Base-by-base conservation (phyloP, 116 monocot genomes). In the Zostera marina region DNA sequence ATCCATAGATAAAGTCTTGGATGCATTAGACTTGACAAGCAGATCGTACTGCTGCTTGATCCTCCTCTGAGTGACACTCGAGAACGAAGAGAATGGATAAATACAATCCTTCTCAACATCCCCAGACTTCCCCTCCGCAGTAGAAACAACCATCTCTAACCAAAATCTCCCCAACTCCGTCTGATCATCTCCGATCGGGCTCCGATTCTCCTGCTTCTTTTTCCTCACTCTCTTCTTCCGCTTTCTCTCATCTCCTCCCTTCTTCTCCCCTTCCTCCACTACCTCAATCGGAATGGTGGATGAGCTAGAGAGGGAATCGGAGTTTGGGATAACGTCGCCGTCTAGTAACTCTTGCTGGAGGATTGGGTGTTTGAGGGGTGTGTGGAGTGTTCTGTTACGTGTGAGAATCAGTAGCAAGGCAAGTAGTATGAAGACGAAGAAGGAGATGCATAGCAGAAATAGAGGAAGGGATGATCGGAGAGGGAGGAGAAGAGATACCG, bases 21-120 rank as follows among this genome's bases (percentile, higher is more conserved):
- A 72, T 54, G 72, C 56, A 63, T 75, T 80, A 19, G 85, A 69
- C 61, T 59, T 72, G 58, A 77, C 80, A 41, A 85, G 63, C 66
- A 77, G 64, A 42, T 79, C 85, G 58, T 85, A 77, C 69, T 73
- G 73, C 62, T 58, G 17, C 68, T 79, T 84, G 66, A 84, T 79
- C 72, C 68, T 70, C 74, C 84, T 49, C 66, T 84, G 79, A 44
- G 71, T 76, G 38, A 79, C 63, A 63, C 79, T 76, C 44, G 74
- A 69, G 19, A 63, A 69, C 21, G 79, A 74, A 5, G 72, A 74
- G 63, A 85, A 80, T 10, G 74, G 80, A 55, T 73, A 76, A 56
- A 42, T 26, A 24, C 61, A 47, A 10, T n/a, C 66, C 65, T 3
- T 16, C 66, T 4, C 4, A 14, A 10, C 14, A 45, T 3, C 14